phyloP scores from a whole-genome alignment of 1,139 yeast species.

The Taphrina pruni region DNA sequence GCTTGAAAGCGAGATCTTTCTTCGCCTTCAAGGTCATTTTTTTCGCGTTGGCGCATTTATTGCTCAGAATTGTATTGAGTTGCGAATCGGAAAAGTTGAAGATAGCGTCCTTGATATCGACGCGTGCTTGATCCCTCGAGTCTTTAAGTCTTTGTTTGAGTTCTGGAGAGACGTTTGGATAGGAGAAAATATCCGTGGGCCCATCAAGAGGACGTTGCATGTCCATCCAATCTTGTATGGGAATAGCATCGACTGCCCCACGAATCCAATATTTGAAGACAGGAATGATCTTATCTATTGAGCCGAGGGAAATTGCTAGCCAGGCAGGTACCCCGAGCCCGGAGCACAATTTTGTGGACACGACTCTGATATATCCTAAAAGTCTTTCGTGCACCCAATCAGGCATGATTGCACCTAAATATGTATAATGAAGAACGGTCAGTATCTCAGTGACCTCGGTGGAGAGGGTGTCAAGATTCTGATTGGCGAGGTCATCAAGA shows the following conservation, averaged over 20 bases:
- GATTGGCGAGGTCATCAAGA: constrained; percentile 30
- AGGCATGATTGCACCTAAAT: constrained; percentile 38
- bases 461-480: constrained; percentile 13
- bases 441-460: constrained; percentile 20
- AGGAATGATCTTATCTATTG: constrained; percentile 37
- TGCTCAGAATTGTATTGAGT: constrained; percentile 29
- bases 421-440: constrained; percentile 35
- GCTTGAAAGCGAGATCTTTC: constrained; percentile 34
- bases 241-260: constrained; percentile 23
- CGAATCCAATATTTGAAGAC: constrained; percentile 38
- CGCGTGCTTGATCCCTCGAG: constrained; percentile 27
- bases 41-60: constrained; percentile 19
- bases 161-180: constrained; percentile 22
- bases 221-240: constrained; percentile 32
- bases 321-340: constrained; percentile 36
- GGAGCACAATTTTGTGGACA: constrained; percentile 31
- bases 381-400: constrained; percentile 37
- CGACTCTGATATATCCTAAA: constrained; percentile 28
- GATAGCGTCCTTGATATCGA: constrained; percentile 31
- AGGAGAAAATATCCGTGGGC: constrained; percentile 20
- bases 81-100: constrained; percentile 33
- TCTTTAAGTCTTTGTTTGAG: constrained; percentile 26
- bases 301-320: constrained; percentile 23
- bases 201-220: constrained; percentile 36
- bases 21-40: constrained; percentile 28